Conservation (phyloP, 2,329 filamentous ascomycete genomes). For the Colletotrichum tanaceti region DNA sequence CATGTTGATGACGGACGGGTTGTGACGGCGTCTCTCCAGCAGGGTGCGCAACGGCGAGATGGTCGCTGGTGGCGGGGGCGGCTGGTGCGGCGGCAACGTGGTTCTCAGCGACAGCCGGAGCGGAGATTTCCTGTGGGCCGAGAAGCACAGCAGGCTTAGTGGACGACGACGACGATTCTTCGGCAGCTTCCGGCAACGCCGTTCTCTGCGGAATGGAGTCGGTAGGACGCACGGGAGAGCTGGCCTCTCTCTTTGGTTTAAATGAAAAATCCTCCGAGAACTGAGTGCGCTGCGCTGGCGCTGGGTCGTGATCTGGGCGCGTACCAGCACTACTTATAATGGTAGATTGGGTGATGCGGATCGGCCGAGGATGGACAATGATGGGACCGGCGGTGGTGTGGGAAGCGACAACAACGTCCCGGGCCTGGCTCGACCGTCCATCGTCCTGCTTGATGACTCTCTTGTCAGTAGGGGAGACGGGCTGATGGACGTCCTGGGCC, state of each 20-base stretch:
- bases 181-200: constrained; percentile 33
- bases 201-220: constrained; percentile 23
- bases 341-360: constrained; percentile 36
- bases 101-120: constrained; percentile 21
- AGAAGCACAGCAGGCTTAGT: constrained; percentile 13
- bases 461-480: constrained; percentile 10
- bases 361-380: constrained; percentile 40
- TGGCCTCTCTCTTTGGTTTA: constrained; percentile 32
- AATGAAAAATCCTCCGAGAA: constrained; percentile 24
- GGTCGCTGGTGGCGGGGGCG: not conserved
- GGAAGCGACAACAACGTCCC: constrained; percentile 6
- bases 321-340: constrained; percentile 30
- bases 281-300: not conserved
- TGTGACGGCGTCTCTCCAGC: not conserved
- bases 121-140: constrained; percentile 29
- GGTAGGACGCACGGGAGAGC: constrained; percentile 33
- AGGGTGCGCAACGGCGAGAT: constrained; percentile 7
- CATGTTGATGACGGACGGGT: not conserved
- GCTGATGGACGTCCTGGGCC: constrained; percentile 1
- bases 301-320: constrained; percentile 10
- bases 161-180: constrained; percentile 16
- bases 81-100: not conserved
- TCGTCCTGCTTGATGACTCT: constrained; percentile 23
- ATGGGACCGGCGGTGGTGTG: constrained; percentile 21
- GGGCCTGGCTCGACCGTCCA: not conserved